Percentiles rank a stretch among this genome's conserved stretches.
Conservation (phyloP, 495 filamentous ascomycete genomes). For the Podospora anserina region DNA sequence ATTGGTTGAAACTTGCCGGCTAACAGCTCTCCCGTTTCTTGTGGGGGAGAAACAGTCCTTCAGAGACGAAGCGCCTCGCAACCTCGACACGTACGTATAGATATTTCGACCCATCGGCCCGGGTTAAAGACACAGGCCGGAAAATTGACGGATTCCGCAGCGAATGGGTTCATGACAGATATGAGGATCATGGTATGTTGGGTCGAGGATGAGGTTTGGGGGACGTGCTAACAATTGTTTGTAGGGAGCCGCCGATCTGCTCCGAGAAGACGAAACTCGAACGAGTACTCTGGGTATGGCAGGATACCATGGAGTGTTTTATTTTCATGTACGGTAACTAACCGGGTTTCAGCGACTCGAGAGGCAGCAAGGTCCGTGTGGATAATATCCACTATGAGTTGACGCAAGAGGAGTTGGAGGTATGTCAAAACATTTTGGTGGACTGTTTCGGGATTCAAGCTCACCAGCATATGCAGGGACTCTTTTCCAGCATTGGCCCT, state of each 20-base stretch:
- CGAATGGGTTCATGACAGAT: slow-evolving; percentile 91
- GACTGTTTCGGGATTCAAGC: slow-evolving; percentile 6
- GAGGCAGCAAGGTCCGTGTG: slow-evolving; percentile 72
- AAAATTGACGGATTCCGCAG: slow-evolving; percentile 41
- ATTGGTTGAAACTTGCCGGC: slow-evolving; percentile 26
- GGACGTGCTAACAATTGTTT: not conserved
- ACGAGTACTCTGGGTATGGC: slow-evolving; percentile 51
- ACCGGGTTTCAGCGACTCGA: slow-evolving; percentile 41
- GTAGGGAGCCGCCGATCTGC: slow-evolving; percentile 30
- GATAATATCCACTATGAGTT: slow-evolving; percentile 95
- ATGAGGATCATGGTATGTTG: slow-evolving; percentile 56
- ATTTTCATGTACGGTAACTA: not conserved
- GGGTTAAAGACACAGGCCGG: not conserved
- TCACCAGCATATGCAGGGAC: slow-evolving; percentile 52
- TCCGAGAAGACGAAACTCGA: slow-evolving; percentile 43
- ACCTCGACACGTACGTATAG: slow-evolving; percentile 51
- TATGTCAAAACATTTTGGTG: slow-evolving; percentile 35
- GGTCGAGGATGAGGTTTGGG: not conserved
- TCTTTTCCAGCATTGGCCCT: slow-evolving; percentile 76
- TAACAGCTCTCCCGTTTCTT: slow-evolving; percentile 32
- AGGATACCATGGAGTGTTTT: not conserved
- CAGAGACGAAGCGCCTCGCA: slow-evolving; percentile 48
- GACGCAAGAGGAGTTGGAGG: slow-evolving; percentile 79
- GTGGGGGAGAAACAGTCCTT: slow-evolving; percentile 40
- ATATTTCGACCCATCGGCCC: slow-evolving; percentile 6